A percentile compares a stretch with the other conserved stretches of the same genome.
These are phyloP conservation scores for Mycena kentingensis DNA, from an alignment of 768 basidiomycete genomes.

Conservation along the genomic window DNA sequence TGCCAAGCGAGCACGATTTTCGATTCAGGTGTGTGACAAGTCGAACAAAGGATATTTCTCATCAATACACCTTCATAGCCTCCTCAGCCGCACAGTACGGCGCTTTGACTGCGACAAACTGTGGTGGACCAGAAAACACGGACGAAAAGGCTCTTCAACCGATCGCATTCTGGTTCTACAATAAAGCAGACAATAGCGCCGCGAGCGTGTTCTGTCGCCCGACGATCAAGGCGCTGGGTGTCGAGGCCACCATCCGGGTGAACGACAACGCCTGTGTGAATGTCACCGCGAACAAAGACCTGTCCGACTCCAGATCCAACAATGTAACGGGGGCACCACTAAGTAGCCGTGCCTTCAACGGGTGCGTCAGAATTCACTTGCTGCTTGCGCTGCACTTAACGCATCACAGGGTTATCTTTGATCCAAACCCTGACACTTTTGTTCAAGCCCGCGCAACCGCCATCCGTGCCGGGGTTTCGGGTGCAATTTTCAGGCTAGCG, in stretches of 20 bases:
- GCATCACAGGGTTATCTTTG: slow-evolving; percentile 11
- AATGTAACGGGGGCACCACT: slow-evolving; percentile 53
- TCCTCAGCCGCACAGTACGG: slow-evolving; percentile 44
- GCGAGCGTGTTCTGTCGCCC: slow-evolving; percentile 62
- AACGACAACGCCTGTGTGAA: slow-evolving; percentile 42
- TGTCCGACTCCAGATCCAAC: no score
- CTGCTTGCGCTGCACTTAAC: neutral
- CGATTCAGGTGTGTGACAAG: slow-evolving; percentile 28
- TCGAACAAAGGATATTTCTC: neutral
- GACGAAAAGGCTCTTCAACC: slow-evolving; percentile 47
- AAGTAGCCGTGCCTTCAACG: slow-evolving; percentile 57
- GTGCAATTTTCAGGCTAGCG: slow-evolving; percentile 60
- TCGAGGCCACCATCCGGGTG: slow-evolving; percentile 46
- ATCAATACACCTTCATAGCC: neutral
- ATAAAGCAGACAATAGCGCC: slow-evolving; percentile 34
- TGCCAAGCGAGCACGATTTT: slow-evolving; percentile 45
- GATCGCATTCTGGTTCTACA: slow-evolving; percentile 71
- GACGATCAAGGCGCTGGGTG: slow-evolving; percentile 44
- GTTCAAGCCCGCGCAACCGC: slow-evolving; percentile 52
- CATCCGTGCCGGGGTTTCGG: slow-evolving; percentile 53
- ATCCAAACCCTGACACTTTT: slow-evolving; percentile 39
- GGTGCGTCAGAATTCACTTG: slow-evolving; percentile 38
- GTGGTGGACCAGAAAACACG: slow-evolving; percentile 32
- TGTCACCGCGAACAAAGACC: slow-evolving; percentile 35
- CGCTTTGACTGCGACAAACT: slow-evolving; percentile 39